Evolutionary conservation across 257 asterid genomes (phyloP), one percentile per base, ranked within the genome.

Genomic region (Scutellaria baicalensis): DNA sequence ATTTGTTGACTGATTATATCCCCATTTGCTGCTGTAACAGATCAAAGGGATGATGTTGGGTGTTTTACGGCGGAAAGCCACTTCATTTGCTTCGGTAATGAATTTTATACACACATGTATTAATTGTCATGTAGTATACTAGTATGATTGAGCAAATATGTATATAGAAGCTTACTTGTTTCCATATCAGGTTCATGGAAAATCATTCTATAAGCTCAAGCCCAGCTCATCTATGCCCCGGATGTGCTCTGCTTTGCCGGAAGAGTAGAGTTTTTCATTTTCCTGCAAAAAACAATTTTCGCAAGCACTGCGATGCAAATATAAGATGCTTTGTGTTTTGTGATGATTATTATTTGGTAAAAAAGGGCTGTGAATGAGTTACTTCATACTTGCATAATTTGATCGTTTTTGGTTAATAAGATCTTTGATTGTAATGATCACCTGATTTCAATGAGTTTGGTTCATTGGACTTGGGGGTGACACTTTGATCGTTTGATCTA

Each of bases 1-100:
- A 49, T 57, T 64, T 68, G 11, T 55, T 66, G 71, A 72, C 67
- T 45, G 60, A 35, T 51, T 58, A 20, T 64, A 64, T 71, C 58
- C 47, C 72, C 52, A 21, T 54, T 61, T 59, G 35, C 74, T 81
- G 86, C 16, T 36, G 16, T 74, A 62, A 58, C 61, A 63, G 75
- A 75, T 79, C 84, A 40, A 45, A 70, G 69, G 72, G 71, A 84
- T 71, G 83, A 92, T 92, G 98, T 74, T 92, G 80, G 91, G 96
- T 55, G 89, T 80, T 83, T 48, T 90, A 73, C 83, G 98, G 88
- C 96, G 97, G 64, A 90, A 82, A 74, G 88, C 87, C 52, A 86
- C 88, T 48, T 75, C 93, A 50, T 75, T 83, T 75, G 86, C 88
- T 68, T 55, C 76, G 83, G 97, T 90, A 73, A 60, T 51, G 33